phyloP scores from a whole-genome alignment of 495 filamentous ascomycete genomes.

The Daldinia vernicosa region DNA sequence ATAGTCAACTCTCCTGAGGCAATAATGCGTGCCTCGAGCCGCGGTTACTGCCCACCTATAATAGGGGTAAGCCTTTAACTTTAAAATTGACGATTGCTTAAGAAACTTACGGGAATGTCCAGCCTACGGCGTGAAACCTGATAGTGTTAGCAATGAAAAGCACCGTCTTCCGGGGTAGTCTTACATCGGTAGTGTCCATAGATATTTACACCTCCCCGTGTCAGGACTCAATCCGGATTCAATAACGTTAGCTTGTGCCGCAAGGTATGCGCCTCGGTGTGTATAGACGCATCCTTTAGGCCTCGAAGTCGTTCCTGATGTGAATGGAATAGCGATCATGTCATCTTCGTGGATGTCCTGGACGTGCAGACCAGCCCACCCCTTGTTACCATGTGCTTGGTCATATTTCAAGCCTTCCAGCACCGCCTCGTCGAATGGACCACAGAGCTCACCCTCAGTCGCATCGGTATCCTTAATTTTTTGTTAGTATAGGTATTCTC shows the following conservation, averaged over 20 bases:
- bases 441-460: conserved; percentile 74
- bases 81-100: neutral
- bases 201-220: conserved; percentile 74
- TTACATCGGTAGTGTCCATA: conserved; percentile 91
- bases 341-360: conserved; percentile 78
- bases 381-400: conserved; percentile 63
- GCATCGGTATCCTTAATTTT: conserved; percentile 75
- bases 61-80: conserved; percentile 56
- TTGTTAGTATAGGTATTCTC: neutral
- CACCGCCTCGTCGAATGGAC: conserved; percentile 86
- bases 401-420: conserved; percentile 82
- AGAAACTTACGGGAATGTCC: conserved; percentile 69
- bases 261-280: conserved; percentile 86
- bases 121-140: conserved; percentile 89
- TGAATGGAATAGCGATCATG: conserved; percentile 82
- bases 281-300: conserved; percentile 97
- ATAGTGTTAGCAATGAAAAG: conserved; percentile 24
- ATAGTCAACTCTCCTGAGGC: conserved; percentile 94
- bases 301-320: conserved; percentile 88
- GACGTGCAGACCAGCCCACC: conserved; percentile 79
- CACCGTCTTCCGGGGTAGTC: neutral
- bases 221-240: conserved; percentile 84
- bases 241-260: conserved; percentile 82
- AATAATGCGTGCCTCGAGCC: conserved; percentile 92
- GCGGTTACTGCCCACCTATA: conserved; percentile 83